Evolutionary conservation across 108 stramenopile genomes (phyloP).

Genomic region (Pseudonitzschia pungens): DNA sequence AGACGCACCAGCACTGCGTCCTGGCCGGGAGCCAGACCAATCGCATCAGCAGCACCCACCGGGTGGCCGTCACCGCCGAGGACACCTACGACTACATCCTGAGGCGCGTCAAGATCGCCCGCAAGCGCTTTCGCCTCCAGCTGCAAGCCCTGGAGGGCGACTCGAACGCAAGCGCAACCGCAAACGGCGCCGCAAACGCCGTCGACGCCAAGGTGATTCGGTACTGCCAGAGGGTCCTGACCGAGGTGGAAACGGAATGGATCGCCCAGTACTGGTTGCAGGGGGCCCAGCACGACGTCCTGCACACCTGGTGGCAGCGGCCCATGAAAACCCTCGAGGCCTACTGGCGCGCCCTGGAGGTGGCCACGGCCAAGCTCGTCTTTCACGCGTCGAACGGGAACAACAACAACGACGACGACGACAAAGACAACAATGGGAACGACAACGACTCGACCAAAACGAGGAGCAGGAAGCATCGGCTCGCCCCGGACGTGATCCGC

Average conservation of each 20-base stretch:
- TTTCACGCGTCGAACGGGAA: neutral
- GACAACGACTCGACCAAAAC: too few relatives aligned
- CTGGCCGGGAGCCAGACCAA: constrained; percentile 49
- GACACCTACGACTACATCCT: constrained; percentile 38
- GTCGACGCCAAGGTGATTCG: constrained; percentile 35
- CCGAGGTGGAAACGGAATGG: constrained; percentile 86
- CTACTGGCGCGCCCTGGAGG: constrained; percentile 23
- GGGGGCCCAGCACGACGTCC: constrained; percentile 53
- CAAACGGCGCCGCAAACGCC: neutral
- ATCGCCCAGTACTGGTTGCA: constrained; percentile 79
- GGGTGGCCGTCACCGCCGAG: constrained; percentile 37
- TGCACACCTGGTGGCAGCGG: constrained; percentile 42
- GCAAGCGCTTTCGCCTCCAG: constrained; percentile 28
- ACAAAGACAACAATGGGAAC: neutral
- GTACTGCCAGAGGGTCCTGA: constrained; percentile 50
- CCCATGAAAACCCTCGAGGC: constrained; percentile 33
- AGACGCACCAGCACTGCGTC: constrained; percentile 81
- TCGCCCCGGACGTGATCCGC: constrained; percentile 18
- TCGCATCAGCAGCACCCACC: constrained; percentile 66
- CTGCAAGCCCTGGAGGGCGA: constrained; percentile 1
- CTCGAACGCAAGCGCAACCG: neutral
- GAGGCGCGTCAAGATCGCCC: constrained; percentile 24
- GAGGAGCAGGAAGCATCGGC: neutral
- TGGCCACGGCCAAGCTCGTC: constrained; percentile 14
- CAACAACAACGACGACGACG: neutral